These are phyloP conservation scores for Claviceps pazoutovae DNA, from an alignment of 2,329 filamentous ascomycete species.

Conservation along the genomic window DNA sequence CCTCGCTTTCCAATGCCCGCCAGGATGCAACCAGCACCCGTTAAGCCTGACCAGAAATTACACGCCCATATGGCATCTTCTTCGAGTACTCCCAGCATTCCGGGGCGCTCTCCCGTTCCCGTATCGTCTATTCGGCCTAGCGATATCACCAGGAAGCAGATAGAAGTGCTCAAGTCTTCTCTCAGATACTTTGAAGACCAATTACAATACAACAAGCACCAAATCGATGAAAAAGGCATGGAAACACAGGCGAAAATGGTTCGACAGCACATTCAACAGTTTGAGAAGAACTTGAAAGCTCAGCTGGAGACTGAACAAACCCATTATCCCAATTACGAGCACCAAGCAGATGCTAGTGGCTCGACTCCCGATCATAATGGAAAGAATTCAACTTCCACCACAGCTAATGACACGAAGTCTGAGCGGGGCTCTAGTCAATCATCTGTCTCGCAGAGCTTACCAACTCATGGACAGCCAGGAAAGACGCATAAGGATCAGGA, in stretches of 20 bases:
- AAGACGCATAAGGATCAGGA: conserved; percentile 7
- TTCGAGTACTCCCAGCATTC: conserved; percentile 8
- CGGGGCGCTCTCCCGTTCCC: conserved; percentile 22
- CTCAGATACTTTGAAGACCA: conserved; percentile 45
- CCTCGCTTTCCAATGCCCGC: conserved; percentile 3
- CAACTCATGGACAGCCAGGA: conserved; percentile 3
- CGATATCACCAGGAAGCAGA: conserved; percentile 46
- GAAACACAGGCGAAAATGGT: conserved; percentile 28
- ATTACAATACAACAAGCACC: conserved; percentile 46
- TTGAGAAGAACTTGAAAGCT: conserved; percentile 30
- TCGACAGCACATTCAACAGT: conserved; percentile 32
- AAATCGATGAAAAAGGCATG: conserved; percentile 43
- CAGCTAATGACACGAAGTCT: conserved; percentile 8
- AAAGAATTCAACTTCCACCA: conserved; percentile 6
- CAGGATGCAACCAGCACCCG: conserved; percentile 14
- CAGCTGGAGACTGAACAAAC: conserved; percentile 32
- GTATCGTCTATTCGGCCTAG: conserved; percentile 46
- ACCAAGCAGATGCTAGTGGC: conserved; percentile 10
- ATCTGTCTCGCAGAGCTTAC: conserved; percentile 8
- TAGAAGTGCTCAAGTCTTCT: conserved; percentile 35
- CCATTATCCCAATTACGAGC: conserved; percentile 25
- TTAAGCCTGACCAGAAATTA: conserved; percentile 8
- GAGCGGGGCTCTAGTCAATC: conserved; percentile 6
- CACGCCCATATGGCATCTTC: conserved; percentile 7
- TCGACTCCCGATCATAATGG: conserved; percentile 9